Conservation (phyloP, 225 moss, liverwort and hornwort genomes). For the Takakia lepidozioides region DNA sequence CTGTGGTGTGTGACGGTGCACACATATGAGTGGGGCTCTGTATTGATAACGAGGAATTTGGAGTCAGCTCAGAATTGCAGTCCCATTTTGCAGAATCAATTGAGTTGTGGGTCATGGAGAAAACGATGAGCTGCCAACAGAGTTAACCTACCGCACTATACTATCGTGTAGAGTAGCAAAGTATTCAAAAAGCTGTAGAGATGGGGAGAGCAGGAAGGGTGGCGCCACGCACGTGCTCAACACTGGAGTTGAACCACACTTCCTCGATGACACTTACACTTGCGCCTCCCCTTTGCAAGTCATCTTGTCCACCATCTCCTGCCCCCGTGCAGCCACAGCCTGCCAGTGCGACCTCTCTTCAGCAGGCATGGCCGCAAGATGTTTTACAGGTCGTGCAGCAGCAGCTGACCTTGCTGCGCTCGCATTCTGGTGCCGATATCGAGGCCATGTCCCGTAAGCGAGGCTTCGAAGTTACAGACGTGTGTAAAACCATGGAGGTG, state of each 20-base stretch:
- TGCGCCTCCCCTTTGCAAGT: slow-evolving; percentile 12
- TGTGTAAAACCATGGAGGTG: slow-evolving; percentile 3
- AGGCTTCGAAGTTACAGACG: slow-evolving; percentile 15
- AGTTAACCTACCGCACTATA: no score
- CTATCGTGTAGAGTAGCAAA: no score
- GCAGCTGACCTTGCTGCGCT: slow-evolving; percentile 41
- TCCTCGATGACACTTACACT: slow-evolving; percentile 24
- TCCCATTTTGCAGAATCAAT: no score
- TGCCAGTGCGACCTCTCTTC: slow-evolving; percentile 16
- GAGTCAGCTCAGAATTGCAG: no score
- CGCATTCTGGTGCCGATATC: slow-evolving; percentile 20
- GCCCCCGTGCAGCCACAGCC: slow-evolving; percentile 33
- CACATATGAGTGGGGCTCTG: no score
- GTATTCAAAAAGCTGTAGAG: no score
- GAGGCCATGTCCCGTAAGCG: slow-evolving; percentile 23
- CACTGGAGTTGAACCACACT: slow-evolving; percentile 21
- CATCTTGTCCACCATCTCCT: slow-evolving; percentile 34
- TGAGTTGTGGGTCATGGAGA: no score
- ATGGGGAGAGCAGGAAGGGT: slow-evolving; percentile 59
- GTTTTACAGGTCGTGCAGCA: slow-evolving; percentile 43
- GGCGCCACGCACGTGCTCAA: slow-evolving; percentile 57
- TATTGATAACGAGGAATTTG: no score
- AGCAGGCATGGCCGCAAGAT: slow-evolving; percentile 47
- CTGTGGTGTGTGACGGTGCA: no score
- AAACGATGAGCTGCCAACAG: no score